Base-by-base conservation (phyloP, 192 early-diverging fungal genomes). In the Podila horticola region DNA sequence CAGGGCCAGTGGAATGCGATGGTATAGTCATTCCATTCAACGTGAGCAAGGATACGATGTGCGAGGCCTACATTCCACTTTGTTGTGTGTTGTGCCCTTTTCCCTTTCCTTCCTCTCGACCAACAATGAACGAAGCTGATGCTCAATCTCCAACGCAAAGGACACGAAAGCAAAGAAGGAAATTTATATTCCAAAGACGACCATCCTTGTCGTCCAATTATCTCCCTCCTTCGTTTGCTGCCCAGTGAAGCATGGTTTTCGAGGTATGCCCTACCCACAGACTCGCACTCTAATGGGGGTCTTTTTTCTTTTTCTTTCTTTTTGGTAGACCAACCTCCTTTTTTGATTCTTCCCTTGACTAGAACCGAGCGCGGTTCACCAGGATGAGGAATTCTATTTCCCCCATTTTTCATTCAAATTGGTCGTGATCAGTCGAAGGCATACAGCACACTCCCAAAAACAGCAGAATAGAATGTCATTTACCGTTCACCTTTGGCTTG, bases 321-420 rank as follows among this genome's bases (percentile, higher is more conserved):
- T 26, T 63, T 12, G 20, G 58, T 67, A 48, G 49, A 48, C 57
- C 57, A 22, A 19, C 36, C 64, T 70, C 69, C 74, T 76, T 65
- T 57, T 68, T 38, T 19, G 49, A 70, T 76, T 76, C 74, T 76
- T 65, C 68, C 30, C 50, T 76, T 76, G 74, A 76, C 74, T 76
- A 59, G 67, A 67, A 67, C 13, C 34, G 58, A 50, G 52, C 34
- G 52, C 24, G 17, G 13, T 45, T 58, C 13, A 17, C 13, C 41
- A 15, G 41, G 15, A 45, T 45, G 41, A 45, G 11, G 41, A 36
- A 36, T 36, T 17, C 41, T 45, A 15, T 17, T 8, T 45, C 41
- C 41, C 41, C 41, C 41, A 45, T 45, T 45, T 45, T 45, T 45
- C 41, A 45, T 45, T 45, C 41, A 45, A 4, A 15, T 45, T 45